Evolutionary conservation across 1,139 yeast genomes (phyloP).

Genomic region (Kluyveromyces marxianus): DNA sequence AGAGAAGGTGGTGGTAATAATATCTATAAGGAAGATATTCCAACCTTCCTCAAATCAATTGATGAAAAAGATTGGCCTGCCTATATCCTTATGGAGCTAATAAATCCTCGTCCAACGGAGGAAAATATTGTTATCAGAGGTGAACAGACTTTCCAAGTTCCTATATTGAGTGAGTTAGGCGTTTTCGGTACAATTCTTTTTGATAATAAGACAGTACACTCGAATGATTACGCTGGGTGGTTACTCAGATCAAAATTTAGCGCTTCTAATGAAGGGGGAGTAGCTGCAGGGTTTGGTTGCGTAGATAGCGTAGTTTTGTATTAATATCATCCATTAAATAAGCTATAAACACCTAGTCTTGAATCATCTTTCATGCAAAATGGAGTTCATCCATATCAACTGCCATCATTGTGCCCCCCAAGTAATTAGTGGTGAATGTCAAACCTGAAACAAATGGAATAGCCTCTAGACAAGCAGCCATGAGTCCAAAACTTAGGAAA

Average conservation of each 20-base stretch:
- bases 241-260: constrained; percentile 82
- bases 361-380: neutral
- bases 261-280: constrained; percentile 92
- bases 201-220: constrained; percentile 49
- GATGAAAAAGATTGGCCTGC: constrained; percentile 81
- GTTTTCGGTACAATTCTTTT: constrained; percentile 79
- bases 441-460: constrained; percentile 26
- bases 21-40: constrained; percentile 78
- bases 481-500: constrained; percentile 26
- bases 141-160: constrained; percentile 53
- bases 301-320: constrained; percentile 59
- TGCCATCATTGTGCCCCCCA: constrained; percentile 23
- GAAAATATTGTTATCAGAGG: constrained; percentile 66
- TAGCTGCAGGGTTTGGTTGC: constrained; percentile 97
- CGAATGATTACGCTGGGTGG: constrained; percentile 74
- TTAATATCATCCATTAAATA: constrained; percentile 7
- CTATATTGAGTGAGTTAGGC: constrained; percentile 83
- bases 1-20: constrained; percentile 97
- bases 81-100: constrained; percentile 88
- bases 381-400: constrained; percentile 1
- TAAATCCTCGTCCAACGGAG: constrained; percentile 56
- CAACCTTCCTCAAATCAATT: constrained; percentile 52
- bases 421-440: constrained; percentile 24
- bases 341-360: neutral
- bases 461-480: constrained; percentile 26